phyloP scores from a whole-genome alignment of 1,284 basidiomycete genomes.

The Irpex lacteus region DNA sequence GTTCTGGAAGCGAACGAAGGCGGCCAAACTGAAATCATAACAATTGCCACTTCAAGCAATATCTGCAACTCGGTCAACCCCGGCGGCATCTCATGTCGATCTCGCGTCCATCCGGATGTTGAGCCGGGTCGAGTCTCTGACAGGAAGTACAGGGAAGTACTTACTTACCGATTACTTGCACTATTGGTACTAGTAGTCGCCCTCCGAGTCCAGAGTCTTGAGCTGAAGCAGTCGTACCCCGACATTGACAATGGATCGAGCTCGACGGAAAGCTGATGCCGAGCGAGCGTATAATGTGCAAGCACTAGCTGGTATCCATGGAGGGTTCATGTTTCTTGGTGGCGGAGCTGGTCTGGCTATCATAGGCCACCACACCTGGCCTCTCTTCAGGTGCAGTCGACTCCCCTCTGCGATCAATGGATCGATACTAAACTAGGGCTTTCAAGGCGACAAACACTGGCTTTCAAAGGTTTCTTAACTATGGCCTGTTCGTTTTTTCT shows the following conservation, averaged over 20 bases:
- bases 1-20: neutral
- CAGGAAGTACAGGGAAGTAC: no score
- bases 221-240: no score
- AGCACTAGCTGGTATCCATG: constrained; percentile 40
- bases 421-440: neutral
- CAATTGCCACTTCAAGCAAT: neutral
- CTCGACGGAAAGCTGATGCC: constrained; percentile 23
- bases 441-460: constrained; percentile 73
- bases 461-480: constrained; percentile 77
- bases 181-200: no score
- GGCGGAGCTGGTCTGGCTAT: constrained; percentile 61
- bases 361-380: constrained; percentile 74
- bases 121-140: neutral
- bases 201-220: no score
- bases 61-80: neutral
- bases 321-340: constrained; percentile 49
- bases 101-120: neutral
- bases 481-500: constrained; percentile 44
- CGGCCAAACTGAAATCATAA: neutral
- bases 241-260: constrained; percentile 27
- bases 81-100: no score
- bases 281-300: constrained; percentile 28
- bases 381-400: constrained; percentile 65
- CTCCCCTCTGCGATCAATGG: constrained; percentile 1
- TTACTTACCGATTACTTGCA: no score